Base-by-base conservation (phyloP, 805 yeast genomes). In the Kodamaea jinghongensis region DNA sequence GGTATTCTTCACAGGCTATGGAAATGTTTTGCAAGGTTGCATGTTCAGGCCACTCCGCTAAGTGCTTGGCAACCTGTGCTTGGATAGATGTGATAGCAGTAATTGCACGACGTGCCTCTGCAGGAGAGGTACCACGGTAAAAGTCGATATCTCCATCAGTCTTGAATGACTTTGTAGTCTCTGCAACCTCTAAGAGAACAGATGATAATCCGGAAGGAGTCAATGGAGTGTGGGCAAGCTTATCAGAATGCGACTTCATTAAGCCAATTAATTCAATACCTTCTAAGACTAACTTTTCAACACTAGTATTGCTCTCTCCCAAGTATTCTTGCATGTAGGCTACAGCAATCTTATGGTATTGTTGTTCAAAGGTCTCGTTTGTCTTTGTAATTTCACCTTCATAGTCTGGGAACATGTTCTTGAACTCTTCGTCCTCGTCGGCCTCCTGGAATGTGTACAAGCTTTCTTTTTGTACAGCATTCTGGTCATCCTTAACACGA, bases 11-110 rank as follows among this genome's bases (percentile, higher is more conserved):
- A 47, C 85, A 75, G 6, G 82, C 78, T 44, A 82, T 66, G 28
- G 67, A 58, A 34, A 91, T 70, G 14, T 83, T 87, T 42, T 74
- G 81, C 36, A 93, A 63, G 0, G 96, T 88, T 0, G 93, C 93
- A 67, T 95, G 96, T 52, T 95, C 99, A 0, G 98, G 97, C 96
- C 96, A 93, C 53, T 81, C 78, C 17, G 61, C 61, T 9, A 83
- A 58, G 9, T 87, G 58, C 3, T 61, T 63, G 6, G 57, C 47
- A 3, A 79, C 78, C 11, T 52, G 48, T 5, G 42, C 43, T 29
- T 55, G 45, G 6, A 68, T 42, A 0, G 49, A 45, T 1, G 76
- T 56, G 3, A 67, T 61, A 1, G 83, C 53, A 1, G 50, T 54
- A 31, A 81, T 75, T 2, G 95, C 86, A 28, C 58, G 64, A 40